These are phyloP conservation scores for Suhomyces sp. DNA, from an alignment of 805 yeast species.

Conservation along the genomic window DNA sequence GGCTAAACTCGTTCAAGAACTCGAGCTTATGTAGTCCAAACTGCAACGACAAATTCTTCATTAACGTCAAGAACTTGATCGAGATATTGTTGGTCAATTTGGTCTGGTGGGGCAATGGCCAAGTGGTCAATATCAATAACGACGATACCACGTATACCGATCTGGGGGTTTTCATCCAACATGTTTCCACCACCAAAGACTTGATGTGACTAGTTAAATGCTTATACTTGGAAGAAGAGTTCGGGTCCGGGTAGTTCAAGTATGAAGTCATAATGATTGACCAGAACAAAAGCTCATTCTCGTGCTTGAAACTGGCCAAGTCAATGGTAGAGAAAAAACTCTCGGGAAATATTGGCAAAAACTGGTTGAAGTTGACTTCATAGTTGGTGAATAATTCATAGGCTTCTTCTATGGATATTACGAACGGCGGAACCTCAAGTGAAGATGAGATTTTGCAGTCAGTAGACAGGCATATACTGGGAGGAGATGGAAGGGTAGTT, in stretches of 20 bases:
- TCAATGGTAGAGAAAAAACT: constrained; percentile 14
- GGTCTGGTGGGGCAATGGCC: constrained; percentile 39
- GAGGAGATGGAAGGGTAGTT: not conserved
- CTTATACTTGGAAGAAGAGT: constrained; percentile 17
- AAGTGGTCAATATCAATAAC: constrained; percentile 40
- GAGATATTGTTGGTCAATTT: constrained; percentile 31
- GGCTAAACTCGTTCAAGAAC: constrained; percentile 42
- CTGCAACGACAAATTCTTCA: constrained; percentile 40
- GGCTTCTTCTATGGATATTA: constrained; percentile 10
- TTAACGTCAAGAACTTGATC: constrained; percentile 35
- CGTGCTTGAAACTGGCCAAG: constrained; percentile 13
- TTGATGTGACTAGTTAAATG: constrained; percentile 32
- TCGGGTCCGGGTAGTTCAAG: constrained; percentile 18
- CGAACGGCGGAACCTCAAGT: constrained; percentile 1
- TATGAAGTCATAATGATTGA: constrained; percentile 34
- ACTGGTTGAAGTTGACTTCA: constrained; percentile 26
- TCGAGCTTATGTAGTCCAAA: constrained; percentile 42
- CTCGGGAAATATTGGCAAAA: constrained; percentile 28
- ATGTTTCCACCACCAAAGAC: constrained; percentile 36
- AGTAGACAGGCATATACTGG: not conserved
- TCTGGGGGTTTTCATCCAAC: constrained; percentile 47
- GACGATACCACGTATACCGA: constrained; percentile 38
- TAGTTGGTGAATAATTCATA: constrained; percentile 19
- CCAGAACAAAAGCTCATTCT: constrained; percentile 41
- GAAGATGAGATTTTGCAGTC: not conserved